These are phyloP conservation scores for Fusarium haematococcum DNA, from an alignment of 2,329 filamentous ascomycete genomes.

Conservation along the genomic window DNA sequence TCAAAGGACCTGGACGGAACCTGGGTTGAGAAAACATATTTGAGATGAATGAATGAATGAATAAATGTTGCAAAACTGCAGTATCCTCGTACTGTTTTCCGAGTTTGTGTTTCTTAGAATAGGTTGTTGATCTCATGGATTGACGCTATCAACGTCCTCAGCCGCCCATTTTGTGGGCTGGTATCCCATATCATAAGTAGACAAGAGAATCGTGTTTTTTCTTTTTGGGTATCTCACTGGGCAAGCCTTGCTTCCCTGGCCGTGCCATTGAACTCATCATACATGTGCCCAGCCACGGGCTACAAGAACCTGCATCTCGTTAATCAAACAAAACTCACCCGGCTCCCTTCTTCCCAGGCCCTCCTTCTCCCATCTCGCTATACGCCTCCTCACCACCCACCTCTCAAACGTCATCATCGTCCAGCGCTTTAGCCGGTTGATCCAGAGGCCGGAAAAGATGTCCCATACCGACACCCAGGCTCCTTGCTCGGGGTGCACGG, in stretches of 20 bases:
- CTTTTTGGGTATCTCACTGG: slow-evolving; percentile 28
- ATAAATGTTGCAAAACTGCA: background rate
- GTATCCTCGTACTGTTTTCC: background rate
- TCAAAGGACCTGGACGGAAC: background rate
- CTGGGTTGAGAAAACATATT: background rate
- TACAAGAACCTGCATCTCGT: slow-evolving; percentile 71
- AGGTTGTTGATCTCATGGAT: background rate
- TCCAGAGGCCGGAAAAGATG: slow-evolving; percentile 68
- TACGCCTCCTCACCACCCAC: slow-evolving; percentile 53
- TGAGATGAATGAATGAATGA: background rate
- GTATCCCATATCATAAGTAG: background rate
- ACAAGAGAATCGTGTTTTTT: background rate
- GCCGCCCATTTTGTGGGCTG: background rate
- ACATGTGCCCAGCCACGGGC: slow-evolving; percentile 71
- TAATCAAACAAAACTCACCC: slow-evolving; percentile 66
- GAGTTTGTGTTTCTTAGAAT: background rate
- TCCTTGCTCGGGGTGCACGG: slow-evolving; percentile 54
- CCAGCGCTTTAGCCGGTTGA: slow-evolving; percentile 65
- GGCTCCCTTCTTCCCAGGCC: slow-evolving; percentile 53
- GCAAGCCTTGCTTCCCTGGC: background rate
- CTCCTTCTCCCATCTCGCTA: slow-evolving; percentile 53
- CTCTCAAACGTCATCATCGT: slow-evolving; percentile 44
- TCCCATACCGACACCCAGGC: slow-evolving; percentile 62
- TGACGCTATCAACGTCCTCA: background rate
- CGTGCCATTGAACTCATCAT: slow-evolving; percentile 40